Evolutionary conservation across 2,329 filamentous ascomycete genomes (phyloP).

Genomic region (Thermothelomyces thermophilus): DNA sequence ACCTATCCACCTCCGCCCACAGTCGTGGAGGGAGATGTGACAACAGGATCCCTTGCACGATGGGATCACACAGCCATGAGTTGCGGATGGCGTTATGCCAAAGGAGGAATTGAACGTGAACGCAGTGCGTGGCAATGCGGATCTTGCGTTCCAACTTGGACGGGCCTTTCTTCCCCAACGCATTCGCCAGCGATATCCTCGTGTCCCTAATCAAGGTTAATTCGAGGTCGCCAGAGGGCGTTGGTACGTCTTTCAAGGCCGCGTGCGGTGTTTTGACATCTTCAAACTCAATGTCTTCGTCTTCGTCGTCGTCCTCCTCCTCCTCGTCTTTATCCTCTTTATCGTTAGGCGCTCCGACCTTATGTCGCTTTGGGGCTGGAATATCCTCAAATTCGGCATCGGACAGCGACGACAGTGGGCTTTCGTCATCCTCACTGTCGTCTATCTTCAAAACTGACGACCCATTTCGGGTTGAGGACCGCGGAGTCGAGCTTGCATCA

Average conservation of each 20-base stretch:
- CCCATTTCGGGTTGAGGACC: constrained; percentile 36
- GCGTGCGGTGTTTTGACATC: constrained; percentile 41
- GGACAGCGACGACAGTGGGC: constrained; percentile 44
- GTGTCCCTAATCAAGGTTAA: constrained; percentile 59
- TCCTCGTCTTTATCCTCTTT: constrained; percentile 29
- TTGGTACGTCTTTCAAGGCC: constrained; percentile 38
- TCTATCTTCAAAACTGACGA: constrained; percentile 38
- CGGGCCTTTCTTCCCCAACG: constrained; percentile 71
- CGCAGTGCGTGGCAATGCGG: constrained; percentile 71
- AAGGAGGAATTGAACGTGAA: constrained; percentile 81
- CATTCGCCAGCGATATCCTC: constrained; percentile 54
- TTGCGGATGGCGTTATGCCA: constrained; percentile 88
- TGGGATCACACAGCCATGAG: constrained; percentile 70
- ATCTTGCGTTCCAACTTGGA: constrained; percentile 78
- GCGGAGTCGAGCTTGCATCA: constrained; percentile 43
- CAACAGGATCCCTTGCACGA: constrained; percentile 69
- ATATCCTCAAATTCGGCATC: constrained; percentile 53
- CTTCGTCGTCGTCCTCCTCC: constrained; percentile 45
- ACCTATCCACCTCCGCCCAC: constrained; percentile 67
- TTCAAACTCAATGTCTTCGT: constrained; percentile 59
- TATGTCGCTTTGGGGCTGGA: constrained; percentile 26
- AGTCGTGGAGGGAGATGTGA: constrained; percentile 63
- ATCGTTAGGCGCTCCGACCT: background rate
- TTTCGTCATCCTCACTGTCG: constrained; percentile 39
- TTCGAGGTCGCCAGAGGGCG: constrained; percentile 61